Conservation (phyloP, 164 flowering plant species). For the Cinnamomum chago region DNA sequence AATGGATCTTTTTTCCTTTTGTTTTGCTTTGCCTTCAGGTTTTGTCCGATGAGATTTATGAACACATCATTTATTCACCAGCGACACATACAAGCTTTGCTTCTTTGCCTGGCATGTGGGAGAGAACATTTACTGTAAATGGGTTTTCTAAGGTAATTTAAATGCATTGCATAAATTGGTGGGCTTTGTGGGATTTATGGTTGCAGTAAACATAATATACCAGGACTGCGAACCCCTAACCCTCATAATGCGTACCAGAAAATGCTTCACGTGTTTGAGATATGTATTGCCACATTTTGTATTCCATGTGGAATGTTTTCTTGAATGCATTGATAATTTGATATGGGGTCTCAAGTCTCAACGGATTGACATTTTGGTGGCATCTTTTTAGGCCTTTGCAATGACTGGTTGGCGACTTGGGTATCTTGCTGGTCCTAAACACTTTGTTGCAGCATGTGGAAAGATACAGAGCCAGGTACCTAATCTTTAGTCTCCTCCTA, state of each 20-base stretch:
- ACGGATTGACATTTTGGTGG: neutral
- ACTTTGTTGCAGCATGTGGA: slow-evolving; percentile 77
- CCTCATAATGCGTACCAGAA: too few relatives aligned
- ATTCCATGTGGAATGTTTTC: neutral
- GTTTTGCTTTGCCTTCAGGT: slow-evolving; percentile 44
- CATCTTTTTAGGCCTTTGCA: slow-evolving; percentile 70
- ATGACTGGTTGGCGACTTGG: slow-evolving; percentile 99
- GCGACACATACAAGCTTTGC: slow-evolving; percentile 96
- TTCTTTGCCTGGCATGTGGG: slow-evolving; percentile 96
- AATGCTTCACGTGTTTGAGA: too few relatives aligned
- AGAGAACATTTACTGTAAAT: slow-evolving; percentile 87
- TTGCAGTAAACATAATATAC: neutral
- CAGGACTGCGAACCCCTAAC: too few relatives aligned
- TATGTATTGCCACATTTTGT: too few relatives aligned
- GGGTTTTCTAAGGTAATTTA: slow-evolving; percentile 89
- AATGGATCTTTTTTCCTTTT: neutral
- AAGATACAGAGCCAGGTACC: slow-evolving; percentile 97
- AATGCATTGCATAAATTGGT: neutral
- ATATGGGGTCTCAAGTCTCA: neutral
- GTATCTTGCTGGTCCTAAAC: slow-evolving; percentile 91
- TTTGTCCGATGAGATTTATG: slow-evolving; percentile 91
- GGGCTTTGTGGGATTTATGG: neutral
- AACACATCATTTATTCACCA: slow-evolving; percentile 87
- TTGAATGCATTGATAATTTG: neutral
- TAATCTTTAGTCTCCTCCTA: neutral